Evolutionary conservation across 2,329 filamentous ascomycete genomes (phyloP), one percentile per base, ranked within the genome.

Genomic region (Cytospora piceae): DNA sequence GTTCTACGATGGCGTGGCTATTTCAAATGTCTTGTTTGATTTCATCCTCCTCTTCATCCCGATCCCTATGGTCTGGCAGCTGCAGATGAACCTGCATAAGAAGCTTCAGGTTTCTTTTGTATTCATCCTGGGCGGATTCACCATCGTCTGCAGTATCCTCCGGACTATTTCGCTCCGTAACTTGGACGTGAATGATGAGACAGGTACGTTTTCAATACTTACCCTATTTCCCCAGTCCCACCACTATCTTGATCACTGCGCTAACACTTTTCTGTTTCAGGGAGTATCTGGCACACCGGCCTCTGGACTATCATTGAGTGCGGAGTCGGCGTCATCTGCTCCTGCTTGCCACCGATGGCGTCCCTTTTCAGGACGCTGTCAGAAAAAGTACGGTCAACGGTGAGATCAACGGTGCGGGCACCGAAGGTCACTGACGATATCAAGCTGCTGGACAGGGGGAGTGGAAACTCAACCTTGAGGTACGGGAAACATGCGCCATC

Each of bases 271-370:
- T 9, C 11, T 3, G 14, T 4, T 54, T 6, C 14, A 54, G 52
- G 27, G 52, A 54, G 27, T 32, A 54, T 54, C 27, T 20, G 17
- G 7, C 12, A 20, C 52, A 31, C 31, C n/a, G 52, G 52, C n/a
- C 29, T 54, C 22, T 54, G 52, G 52, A 54, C 52, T 9, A 54
- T 54, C 52, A 54, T 54, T 24, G 52, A 54, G 27, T 54, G 52
- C 17, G 52, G 52, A 27, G 15, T 54, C 17, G 52, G 52, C 9
- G 52, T 54, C 14, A 54, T 54, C 11, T 54, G 52, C 9, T 32
- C 52, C 4, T 54, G 52, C 9, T 24, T 54, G 22, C 52, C 52
- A 29, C 52, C 52, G 2, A 54, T 31, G 24, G 52, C 52, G 14
- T 20, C 9, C 7, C 52, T 54, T 20, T 54, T 54, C 52, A 27